A percentile compares a stretch with the other conserved stretches of the same genome.
Evolutionary conservation across 2,329 filamentous ascomycete species (phyloP).

Genomic region (Ophidiomyces ophidiicola): DNA sequence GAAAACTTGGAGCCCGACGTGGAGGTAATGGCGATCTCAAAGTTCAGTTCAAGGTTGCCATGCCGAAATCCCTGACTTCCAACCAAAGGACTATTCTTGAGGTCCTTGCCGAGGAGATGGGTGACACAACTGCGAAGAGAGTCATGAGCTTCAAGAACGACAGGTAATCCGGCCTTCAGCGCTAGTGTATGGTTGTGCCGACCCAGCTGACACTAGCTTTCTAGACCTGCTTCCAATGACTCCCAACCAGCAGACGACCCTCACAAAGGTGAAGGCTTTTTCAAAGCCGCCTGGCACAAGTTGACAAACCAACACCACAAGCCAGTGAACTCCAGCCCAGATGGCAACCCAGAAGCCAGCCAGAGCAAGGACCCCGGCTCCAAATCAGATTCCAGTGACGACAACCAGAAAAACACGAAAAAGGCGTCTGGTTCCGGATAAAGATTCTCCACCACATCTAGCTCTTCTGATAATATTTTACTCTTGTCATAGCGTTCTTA

Average conservation of each 20-base stretch:
- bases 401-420: constrained; percentile 27
- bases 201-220: constrained; percentile 16
- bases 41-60: constrained; percentile 87
- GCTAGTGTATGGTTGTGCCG: constrained; percentile 7
- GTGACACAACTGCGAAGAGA: constrained; percentile 78
- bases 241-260: constrained; percentile 26
- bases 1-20: constrained; percentile 58
- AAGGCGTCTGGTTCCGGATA: constrained; percentile 31
- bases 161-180: constrained; percentile 32
- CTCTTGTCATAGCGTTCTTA: constrained; percentile 8
- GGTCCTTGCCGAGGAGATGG: constrained; percentile 93
- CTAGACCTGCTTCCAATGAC: constrained; percentile 14
- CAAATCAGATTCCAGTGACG: constrained; percentile 17
- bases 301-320: constrained; percentile 56
- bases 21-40: constrained; percentile 60
- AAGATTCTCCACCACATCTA: constrained; percentile 6
- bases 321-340: constrained; percentile 14
- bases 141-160: constrained; percentile 66
- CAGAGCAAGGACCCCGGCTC: constrained; percentile 24
- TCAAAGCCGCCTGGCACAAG: constrained; percentile 88
- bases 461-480: not conserved
- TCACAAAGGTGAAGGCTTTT: constrained; percentile 74
- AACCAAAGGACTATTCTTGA: constrained; percentile 90
- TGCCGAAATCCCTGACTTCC: constrained; percentile 85
- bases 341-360: constrained; percentile 14